These are phyloP conservation scores for Eucommia ulmoides DNA, from an alignment of 257 asterid species.

Conservation along the genomic window DNA sequence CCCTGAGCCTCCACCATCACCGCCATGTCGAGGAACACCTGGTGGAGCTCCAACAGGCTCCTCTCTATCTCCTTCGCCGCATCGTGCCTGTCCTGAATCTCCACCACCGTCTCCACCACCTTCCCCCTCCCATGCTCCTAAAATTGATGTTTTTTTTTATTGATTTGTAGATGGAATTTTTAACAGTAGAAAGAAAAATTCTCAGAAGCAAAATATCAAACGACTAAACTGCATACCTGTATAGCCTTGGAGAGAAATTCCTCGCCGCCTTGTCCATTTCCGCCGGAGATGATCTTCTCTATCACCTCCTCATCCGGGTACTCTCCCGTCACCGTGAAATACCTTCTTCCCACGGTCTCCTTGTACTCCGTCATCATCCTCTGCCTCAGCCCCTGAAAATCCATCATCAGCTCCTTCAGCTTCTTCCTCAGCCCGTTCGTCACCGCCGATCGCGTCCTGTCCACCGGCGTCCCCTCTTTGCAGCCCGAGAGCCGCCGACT, in stretches of 20 bases:
- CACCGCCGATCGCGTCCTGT: conserved; percentile 59
- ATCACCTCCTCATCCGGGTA: conserved; percentile 53
- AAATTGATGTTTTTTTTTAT: too few species aligned
- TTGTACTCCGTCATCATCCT: conserved; percentile 82
- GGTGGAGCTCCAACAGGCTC: conserved; percentile 89
- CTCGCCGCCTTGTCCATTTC: conserved; percentile 63
- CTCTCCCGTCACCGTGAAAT: conserved; percentile 79
- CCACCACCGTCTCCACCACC: conserved; percentile 77
- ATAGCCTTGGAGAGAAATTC: conserved; percentile 74
- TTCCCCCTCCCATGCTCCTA: conserved; percentile 85
- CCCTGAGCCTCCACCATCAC: conserved; percentile 97
- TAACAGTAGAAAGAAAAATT: too few species aligned
- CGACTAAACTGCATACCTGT: too few species aligned
- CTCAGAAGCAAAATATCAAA: too few species aligned
- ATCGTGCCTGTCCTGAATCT: conserved; percentile 68
- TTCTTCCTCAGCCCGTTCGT: conserved; percentile 90
- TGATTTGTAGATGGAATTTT: too few species aligned
- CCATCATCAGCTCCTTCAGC: conserved; percentile 92
- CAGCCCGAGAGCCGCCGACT: conserved; percentile 67
- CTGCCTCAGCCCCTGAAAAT: conserved; percentile 81
- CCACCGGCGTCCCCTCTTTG: conserved; percentile 62
- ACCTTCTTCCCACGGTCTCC: conserved; percentile 78
- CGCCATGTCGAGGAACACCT: conserved; percentile 83
- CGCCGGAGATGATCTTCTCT: conserved; percentile 62
- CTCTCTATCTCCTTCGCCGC: conserved; percentile 80